Evolutionary conservation across 768 basidiomycete genomes (phyloP), one percentile per base, ranked within the genome.

Genomic region (Coprinellus aureogranulatus): DNA sequence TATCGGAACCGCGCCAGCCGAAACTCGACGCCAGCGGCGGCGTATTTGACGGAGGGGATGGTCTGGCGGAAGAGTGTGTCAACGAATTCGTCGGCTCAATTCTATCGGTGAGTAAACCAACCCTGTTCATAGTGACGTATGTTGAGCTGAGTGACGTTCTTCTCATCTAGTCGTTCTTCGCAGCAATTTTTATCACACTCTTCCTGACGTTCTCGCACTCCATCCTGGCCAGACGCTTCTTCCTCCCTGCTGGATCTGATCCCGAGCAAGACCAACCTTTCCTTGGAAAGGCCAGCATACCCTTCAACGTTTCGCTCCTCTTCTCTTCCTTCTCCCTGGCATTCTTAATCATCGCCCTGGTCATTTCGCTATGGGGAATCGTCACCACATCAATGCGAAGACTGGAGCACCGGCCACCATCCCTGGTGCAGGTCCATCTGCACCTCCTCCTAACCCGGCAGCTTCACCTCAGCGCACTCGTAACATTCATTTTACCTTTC

Each of bases 401-500:
- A 3, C 52, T 58, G 28, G 20, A 45, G 25, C n/a, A 45, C 41
- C 42, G 44, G 28, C 57, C 57, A 3, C 50, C 52, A 37, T 27
- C 50, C 20, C 41, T 27, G 10, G 42, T 58, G 4, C 57, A 58
- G 48, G 66, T 65, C 69, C 61, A 74, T 65, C 47, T 64, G 59
- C 30, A 65, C 62, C 58, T 62, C 64, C 57, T 64, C 53, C 47
- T 49, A 62, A 45, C 57, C 65, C 48, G 62, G 57, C 54, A 76
- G 72, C 48, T 58, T 10, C 57, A 58, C 18, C 47, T 58, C 42
- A 53, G 57, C 34, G 50, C 31, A n/a, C 3, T 23, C 14, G 27
- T 51, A 10, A 26, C 44, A 28, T 53, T 58, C 23, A 37, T 58
- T 22, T 41, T 58, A 11, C 57, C 57, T 1, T 20, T 58, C 10